A percentile compares a stretch with the other conserved stretches of the same genome.
Evolutionary conservation across 164 flowering plant species (phyloP).

Genomic region (Macadamia integrifolia): DNA sequence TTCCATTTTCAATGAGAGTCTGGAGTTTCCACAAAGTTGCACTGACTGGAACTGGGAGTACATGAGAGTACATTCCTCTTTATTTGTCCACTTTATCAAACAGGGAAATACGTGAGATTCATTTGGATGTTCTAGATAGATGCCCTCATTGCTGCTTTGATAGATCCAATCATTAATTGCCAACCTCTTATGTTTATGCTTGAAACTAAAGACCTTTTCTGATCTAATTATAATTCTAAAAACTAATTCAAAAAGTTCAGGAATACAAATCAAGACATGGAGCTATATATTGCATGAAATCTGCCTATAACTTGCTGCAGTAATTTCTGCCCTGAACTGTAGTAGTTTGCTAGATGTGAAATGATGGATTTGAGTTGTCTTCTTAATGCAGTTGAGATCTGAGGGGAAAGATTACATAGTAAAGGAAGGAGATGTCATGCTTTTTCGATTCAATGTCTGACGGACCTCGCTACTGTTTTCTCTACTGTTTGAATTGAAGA

Average conservation of each 20-base stretch:
- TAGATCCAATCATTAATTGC: too few species aligned
- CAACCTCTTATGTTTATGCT: too few species aligned
- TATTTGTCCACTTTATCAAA: too few species aligned
- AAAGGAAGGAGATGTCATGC: conserved; percentile 98
- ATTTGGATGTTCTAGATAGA: too few species aligned
- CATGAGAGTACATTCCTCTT: too few species aligned
- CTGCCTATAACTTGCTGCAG: neutral
- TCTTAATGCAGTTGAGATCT: conserved; percentile 69
- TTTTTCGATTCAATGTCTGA: conserved; percentile 88
- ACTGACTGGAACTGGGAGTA: too few species aligned
- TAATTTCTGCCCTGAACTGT: neutral
- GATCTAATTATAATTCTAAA: neutral
- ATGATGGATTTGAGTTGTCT: conserved; percentile 1
- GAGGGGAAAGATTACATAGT: conserved; percentile 95
- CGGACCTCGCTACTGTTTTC: conserved; percentile 5
- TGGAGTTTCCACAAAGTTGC: too few species aligned
- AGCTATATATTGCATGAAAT: neutral
- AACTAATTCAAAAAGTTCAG: neutral
- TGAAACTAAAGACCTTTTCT: neutral
- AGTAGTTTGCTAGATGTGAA: neutral
- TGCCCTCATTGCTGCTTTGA: too few species aligned
- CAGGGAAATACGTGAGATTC: too few species aligned
- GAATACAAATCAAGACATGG: neutral
- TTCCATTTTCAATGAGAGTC: too few species aligned
- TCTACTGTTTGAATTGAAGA: neutral